A percentile compares a stretch with the other conserved stretches of the same genome.
Evolutionary conservation across 2,329 filamentous ascomycete species (phyloP).

Genomic region (Stagonosporopsis vannaccii): DNA sequence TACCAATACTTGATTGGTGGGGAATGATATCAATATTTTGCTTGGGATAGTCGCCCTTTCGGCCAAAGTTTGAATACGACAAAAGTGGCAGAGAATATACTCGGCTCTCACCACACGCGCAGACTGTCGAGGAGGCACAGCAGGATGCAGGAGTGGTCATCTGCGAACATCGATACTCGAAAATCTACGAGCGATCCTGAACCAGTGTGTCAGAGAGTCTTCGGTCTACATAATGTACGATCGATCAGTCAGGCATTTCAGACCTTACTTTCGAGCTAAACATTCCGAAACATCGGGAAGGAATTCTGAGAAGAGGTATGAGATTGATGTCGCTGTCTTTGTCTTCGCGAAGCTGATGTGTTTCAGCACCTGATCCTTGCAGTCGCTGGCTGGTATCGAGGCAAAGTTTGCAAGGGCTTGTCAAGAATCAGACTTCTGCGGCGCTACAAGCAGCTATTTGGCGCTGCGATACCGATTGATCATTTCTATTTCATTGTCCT

Average conservation of each 20-base stretch:
- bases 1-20: conserved; percentile 2
- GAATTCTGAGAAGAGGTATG: neutral
- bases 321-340: neutral
- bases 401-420: conserved; percentile 4
- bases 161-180: conserved; percentile 1
- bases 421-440: neutral
- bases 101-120: conserved; percentile 9
- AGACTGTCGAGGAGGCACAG: conserved; percentile 7
- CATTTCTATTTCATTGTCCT: neutral
- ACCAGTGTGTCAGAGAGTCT: conserved; percentile 10
- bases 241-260: neutral
- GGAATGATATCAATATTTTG: neutral
- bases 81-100: conserved; percentile 9
- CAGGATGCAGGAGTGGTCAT: conserved; percentile 19
- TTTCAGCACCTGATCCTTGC: conserved; percentile 2
- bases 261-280: neutral
- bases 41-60: conserved; percentile 2
- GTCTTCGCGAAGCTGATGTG: neutral
- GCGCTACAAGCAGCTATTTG: no score
- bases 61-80: conserved; percentile 7
- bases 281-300: no score
- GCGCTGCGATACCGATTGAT: neutral
- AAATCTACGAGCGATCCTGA: conserved; percentile 4
- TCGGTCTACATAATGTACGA: conserved; percentile 3
- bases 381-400: neutral